Base-by-base conservation (phyloP, 1,284 basidiomycete species). In the Leccinum pseudoinsigne region DNA sequence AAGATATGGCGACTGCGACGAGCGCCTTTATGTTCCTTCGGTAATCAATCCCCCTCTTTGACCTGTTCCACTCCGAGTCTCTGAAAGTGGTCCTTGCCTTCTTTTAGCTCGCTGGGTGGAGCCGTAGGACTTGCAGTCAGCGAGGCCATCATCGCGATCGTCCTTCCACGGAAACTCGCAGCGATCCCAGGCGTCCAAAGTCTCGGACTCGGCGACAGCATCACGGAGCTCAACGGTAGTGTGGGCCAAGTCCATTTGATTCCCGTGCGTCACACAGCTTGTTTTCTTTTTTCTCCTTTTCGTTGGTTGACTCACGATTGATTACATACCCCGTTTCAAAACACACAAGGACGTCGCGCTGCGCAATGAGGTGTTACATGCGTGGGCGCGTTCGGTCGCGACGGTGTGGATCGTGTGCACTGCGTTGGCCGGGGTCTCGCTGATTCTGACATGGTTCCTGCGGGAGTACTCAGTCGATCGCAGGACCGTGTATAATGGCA, bases 1-100 rank as follows among this genome's bases (percentile, higher is more conserved):
- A 87, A 67, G 90, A 93, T 67, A 91, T 92, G 89, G 88, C 90
- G 1, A 91, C 91, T 1, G 86, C 84, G 62, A 92, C 92, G 0
- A 79, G 83, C 1, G 85, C 88, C 0, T 89, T 87, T 68, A 83
- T 85, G n/a, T 87, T 94, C 68, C 77, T 92, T 87, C 67, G 67
- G 68, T 67, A 31, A 56, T 64, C 12, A 21, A 26, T 12, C 9
- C 5, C n/a, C n/a, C 7, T 40, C 14, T 31, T 18, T 26, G 4
- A 11, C 14, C 8, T 10, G 5, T 2, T 50, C 21, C 23, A 8
- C 10, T 23, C 23, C 23, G 23, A 23, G 23, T 26, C 34, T n/a
- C 11, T 34, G 26, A 14, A 12, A 16, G 26, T 54, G 31, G 58
- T 10, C 7, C 59, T 36, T 4, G 0, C 26, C 14, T n/a, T n/a